Percentiles rank a stretch among this genome's conserved stretches.
These are phyloP conservation scores for Bruguiera hainesii DNA, from an alignment of 441 rosid genomes.

Conservation along the genomic window DNA sequence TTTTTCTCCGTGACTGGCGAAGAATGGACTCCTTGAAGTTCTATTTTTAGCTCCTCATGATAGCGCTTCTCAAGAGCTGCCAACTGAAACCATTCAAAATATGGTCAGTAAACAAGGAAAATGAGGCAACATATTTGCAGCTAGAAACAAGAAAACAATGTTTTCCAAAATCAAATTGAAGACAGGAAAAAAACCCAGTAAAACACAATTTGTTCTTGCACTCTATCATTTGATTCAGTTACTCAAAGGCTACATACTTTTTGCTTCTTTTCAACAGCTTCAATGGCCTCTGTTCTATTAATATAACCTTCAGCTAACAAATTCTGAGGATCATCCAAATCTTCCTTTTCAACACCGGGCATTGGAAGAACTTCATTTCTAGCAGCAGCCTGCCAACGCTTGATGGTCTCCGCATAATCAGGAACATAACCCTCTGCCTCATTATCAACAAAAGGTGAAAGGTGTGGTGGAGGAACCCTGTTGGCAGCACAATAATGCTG, in stretches of 20 bases:
- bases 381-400: constrained; percentile 72
- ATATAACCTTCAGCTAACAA: constrained; percentile 70
- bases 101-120: background rate
- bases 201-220: background rate
- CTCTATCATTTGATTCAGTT: background rate
- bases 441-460: constrained; percentile 84
- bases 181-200: background rate
- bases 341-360: constrained; percentile 69
- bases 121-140: background rate
- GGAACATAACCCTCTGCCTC: constrained; percentile 91
- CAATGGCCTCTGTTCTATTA: constrained; percentile 70
- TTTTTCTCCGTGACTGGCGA: constrained; percentile 25
- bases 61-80: constrained; percentile 67
- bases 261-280: constrained; percentile 60
- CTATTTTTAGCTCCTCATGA: constrained; percentile 74
- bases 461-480: constrained; percentile 86
- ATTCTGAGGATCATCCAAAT: constrained; percentile 69
- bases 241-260: constrained; percentile 36
- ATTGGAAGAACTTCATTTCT: constrained; percentile 76
- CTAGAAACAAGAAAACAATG: background rate
- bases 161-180: background rate
- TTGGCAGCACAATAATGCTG: constrained; percentile 2
- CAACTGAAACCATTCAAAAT: constrained; percentile 48
- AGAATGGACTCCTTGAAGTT: constrained; percentile 38
- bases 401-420: constrained; percentile 83